Conservation (phyloP, 805 yeast genomes). For the Metschnikowia rubicola region DNA sequence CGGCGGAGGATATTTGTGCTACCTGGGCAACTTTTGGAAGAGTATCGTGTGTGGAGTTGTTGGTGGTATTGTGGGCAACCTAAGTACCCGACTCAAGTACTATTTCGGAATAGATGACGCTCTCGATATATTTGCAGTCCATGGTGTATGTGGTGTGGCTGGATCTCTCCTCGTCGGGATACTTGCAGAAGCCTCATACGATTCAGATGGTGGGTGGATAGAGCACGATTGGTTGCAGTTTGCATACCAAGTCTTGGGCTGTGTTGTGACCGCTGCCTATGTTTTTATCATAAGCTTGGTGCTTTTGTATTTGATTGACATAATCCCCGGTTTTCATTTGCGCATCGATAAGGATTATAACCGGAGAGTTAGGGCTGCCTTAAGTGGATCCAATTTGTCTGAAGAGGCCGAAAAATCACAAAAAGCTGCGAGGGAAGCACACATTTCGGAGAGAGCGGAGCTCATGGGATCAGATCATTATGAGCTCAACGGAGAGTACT, state of each 20-base stretch:
- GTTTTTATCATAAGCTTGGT: slow-evolving; percentile 31
- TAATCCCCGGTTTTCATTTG: slow-evolving; percentile 39
- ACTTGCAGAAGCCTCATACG: slow-evolving; percentile 32
- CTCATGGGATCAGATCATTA: slow-evolving; percentile 36
- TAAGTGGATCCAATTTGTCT: slow-evolving; percentile 2
- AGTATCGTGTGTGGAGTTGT: slow-evolving; percentile 36
- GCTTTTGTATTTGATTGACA: slow-evolving; percentile 35
- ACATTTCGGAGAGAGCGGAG: slow-evolving; percentile 20
- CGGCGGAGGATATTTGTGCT: slow-evolving; percentile 39
- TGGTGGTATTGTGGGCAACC: slow-evolving; percentile 35
- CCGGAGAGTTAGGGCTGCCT: slow-evolving; percentile 23
- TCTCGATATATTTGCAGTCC: slow-evolving; percentile 42
- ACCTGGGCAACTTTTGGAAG: slow-evolving; percentile 38
- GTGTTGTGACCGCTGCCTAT: slow-evolving; percentile 32
- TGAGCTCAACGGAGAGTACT: slow-evolving; percentile 40
- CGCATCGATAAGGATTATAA: slow-evolving; percentile 40
- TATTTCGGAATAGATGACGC: slow-evolving; percentile 40
- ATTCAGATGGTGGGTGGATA: slow-evolving; percentile 41
- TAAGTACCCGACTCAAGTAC: slow-evolving; percentile 40
- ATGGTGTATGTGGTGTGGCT: slow-evolving; percentile 39
- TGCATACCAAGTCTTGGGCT: slow-evolving; percentile 38
- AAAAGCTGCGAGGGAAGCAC: slow-evolving; percentile 8
- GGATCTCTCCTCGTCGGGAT: slow-evolving; percentile 41
- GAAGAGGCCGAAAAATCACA: not conserved
- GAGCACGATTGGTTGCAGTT: slow-evolving; percentile 38